phyloP scores from a whole-genome alignment of 2,329 filamentous ascomycete species.

The Myotisia sp. region DNA sequence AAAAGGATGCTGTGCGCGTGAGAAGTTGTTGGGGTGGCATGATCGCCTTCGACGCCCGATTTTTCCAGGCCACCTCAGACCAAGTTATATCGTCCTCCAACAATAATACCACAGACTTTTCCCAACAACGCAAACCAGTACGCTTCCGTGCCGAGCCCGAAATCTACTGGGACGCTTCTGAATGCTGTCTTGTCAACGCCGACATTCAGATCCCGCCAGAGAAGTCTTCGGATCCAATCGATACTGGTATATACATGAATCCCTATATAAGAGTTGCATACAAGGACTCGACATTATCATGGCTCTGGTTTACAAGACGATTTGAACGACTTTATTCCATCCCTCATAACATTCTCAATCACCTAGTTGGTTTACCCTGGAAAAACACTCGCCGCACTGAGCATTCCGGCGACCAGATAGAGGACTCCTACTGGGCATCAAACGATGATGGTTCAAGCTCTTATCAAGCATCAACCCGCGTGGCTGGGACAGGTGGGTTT shows the following conservation, averaged over 20 bases:
- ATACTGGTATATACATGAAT: slow-evolving; percentile 56
- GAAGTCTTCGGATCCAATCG: slow-evolving; percentile 22
- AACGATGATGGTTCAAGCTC: slow-evolving; percentile 23
- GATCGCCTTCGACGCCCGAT: slow-evolving; percentile 38
- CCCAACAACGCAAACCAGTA: slow-evolving; percentile 28
- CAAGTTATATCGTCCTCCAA: slow-evolving; percentile 3
- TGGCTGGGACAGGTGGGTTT: slow-evolving; percentile 31
- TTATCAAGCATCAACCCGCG: slow-evolving; percentile 25
- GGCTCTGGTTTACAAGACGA: slow-evolving; percentile 46
- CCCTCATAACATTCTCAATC: slow-evolving; percentile 45
- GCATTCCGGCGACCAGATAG: slow-evolving; percentile 37
- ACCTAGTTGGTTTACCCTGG: slow-evolving; percentile 42
- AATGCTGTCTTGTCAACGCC: slow-evolving; percentile 48
- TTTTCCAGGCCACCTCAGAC: slow-evolving; percentile 27
- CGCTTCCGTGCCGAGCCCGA: slow-evolving; percentile 47
- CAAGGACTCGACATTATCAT: slow-evolving; percentile 40
- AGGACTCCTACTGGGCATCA: slow-evolving; percentile 30
- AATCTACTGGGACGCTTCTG: slow-evolving; percentile 48
- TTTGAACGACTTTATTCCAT: slow-evolving; percentile 52
- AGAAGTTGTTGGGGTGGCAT: slow-evolving; percentile 67
- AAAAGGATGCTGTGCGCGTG: slow-evolving; percentile 49
- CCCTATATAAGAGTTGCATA: slow-evolving; percentile 62
- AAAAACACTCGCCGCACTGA: slow-evolving; percentile 49
- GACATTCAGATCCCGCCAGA: slow-evolving; percentile 29
- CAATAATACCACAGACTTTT: slow-evolving; percentile 15